Evolutionary conservation across 495 filamentous ascomycete genomes (phyloP).

Genomic region (Parathielavia appendiculata): DNA sequence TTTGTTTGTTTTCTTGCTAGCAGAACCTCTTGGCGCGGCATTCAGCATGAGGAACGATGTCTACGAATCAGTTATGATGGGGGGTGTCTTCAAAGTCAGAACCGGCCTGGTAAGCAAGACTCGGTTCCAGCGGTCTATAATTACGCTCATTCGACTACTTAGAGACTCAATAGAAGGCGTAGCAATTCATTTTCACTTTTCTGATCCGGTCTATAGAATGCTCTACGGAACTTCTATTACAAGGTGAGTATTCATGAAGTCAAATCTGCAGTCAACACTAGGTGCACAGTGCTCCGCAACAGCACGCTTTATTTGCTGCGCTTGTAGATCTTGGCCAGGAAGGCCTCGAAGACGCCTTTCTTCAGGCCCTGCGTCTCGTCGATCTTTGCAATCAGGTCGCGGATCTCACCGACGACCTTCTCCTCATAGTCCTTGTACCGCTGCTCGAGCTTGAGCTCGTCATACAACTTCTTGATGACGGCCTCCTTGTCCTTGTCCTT

Average conservation of each 20-base stretch:
- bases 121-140: conserved; percentile 1
- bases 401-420: conserved; percentile 67
- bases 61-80: not conserved
- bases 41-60: not conserved
- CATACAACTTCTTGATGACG: conserved; percentile 79
- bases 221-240: not conserved
- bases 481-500: conserved; percentile 78
- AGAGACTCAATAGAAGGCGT: not conserved
- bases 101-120: not conserved
- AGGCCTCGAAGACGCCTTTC: conserved; percentile 81
- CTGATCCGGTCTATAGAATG: not conserved
- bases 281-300: not conserved
- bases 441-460: conserved; percentile 74
- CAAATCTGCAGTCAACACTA: not conserved
- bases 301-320: conserved; percentile 66
- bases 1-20: not conserved
- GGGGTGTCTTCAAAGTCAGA: not conserved
- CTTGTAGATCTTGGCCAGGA: conserved; percentile 96
- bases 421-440: conserved; percentile 87
- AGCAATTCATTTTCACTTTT: not conserved
- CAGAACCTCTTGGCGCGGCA: not conserved
- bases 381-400: conserved; percentile 65
- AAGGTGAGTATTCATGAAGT: not conserved
- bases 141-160: not conserved
- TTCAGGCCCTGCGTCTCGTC: conserved; percentile 84